Conservation (phyloP, 2,329 filamentous ascomycete species). For the Passalora sequoiae region DNA sequence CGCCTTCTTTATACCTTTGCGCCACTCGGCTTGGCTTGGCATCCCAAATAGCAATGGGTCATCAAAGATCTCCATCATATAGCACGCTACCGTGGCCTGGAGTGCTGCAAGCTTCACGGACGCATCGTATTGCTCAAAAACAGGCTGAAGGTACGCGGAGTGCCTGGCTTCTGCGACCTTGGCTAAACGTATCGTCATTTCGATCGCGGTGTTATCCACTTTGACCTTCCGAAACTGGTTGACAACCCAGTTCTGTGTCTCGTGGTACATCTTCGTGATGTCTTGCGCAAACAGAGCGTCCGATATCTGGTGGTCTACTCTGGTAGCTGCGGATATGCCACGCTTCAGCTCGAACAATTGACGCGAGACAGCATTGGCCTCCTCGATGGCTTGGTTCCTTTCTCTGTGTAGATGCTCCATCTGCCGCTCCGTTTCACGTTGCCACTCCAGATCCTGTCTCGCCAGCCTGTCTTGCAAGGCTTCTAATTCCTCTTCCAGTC, state of each 20-base stretch:
- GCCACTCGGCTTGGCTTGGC: constrained; percentile 42
- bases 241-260: constrained; percentile 70
- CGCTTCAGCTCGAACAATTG: constrained; percentile 66
- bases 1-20: constrained; percentile 20
- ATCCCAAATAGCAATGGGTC: constrained; percentile 59
- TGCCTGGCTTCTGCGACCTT: constrained; percentile 19
- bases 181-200: constrained; percentile 22
- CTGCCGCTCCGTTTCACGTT: constrained; percentile 12
- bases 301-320: constrained; percentile 55
- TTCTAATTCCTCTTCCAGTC: constrained; percentile 18
- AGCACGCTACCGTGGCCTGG: constrained; percentile 56
- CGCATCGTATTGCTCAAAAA: constrained; percentile 52
- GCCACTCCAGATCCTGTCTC: constrained; percentile 15
- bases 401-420: constrained; percentile 6
- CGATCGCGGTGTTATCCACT: constrained; percentile 34
- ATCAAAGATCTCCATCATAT: constrained; percentile 60
- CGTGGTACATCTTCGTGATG: constrained; percentile 57
- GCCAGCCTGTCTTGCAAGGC: constrained; percentile 9
- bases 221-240: constrained; percentile 61
- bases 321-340: constrained; percentile 63
- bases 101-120: constrained; percentile 57
- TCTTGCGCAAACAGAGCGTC: constrained; percentile 63
- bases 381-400: constrained; percentile 15
- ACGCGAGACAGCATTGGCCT: constrained; percentile 32
- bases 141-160: constrained; percentile 20